phyloP scores from a whole-genome alignment of 208 protist genomes.

The Acanthamoeba triangularis region DNA sequence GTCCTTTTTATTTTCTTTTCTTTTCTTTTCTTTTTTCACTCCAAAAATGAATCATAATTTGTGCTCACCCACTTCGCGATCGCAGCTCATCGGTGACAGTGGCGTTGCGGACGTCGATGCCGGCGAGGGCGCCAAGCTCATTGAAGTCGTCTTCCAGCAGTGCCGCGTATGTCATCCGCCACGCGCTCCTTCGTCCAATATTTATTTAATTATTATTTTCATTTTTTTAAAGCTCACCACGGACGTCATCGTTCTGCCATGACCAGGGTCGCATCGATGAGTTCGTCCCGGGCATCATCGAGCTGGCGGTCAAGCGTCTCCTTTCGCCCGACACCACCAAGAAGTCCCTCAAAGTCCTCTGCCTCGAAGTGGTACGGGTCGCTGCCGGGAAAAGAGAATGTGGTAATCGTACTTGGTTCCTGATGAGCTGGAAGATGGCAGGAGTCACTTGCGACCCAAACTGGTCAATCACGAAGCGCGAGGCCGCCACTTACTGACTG shows the following conservation, averaged over 20 bases:
- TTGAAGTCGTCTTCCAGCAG: slow-evolving; percentile 51
- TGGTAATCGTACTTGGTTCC: too few species aligned
- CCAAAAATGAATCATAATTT: neutral
- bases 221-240: neutral
- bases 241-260: neutral
- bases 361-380: slow-evolving; percentile 32
- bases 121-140: slow-evolving; percentile 27
- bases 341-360: slow-evolving; percentile 39
- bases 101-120: neutral
- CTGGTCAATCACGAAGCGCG: too few species aligned
- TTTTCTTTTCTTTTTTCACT: neutral
- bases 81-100: neutral
- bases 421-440: too few species aligned
- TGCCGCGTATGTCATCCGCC: neutral
- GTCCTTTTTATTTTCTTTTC: neutral
- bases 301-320: neutral
- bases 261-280: slow-evolving; percentile 14
- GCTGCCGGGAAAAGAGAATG: too few species aligned
- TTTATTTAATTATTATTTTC: neutral
- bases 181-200: neutral
- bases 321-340: slow-evolving; percentile 41
- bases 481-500: neutral
- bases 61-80: neutral
- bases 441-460: too few species aligned
- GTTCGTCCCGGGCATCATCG: slow-evolving; percentile 1